phyloP scores from a whole-genome alignment of 306 rosid species.

The Senna siamea region DNA sequence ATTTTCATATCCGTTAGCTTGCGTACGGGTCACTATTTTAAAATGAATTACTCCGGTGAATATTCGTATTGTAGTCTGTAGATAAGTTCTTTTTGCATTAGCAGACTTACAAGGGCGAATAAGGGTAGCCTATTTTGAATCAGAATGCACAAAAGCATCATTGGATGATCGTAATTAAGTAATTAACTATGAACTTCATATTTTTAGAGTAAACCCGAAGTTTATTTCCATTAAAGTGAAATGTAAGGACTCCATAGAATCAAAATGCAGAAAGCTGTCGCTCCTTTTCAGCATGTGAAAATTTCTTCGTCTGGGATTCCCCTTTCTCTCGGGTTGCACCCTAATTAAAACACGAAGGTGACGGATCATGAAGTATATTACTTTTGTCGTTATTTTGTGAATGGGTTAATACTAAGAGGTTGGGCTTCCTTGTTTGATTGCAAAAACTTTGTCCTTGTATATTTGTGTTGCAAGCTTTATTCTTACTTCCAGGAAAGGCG shows the following conservation, averaged over 20 bases:
- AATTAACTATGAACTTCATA: background rate
- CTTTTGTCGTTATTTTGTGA: background rate
- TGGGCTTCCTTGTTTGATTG: background rate
- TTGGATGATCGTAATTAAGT: background rate
- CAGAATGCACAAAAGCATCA: background rate
- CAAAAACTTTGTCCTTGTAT: background rate
- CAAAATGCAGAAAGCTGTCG: conserved; percentile 2
- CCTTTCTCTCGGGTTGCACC: background rate
- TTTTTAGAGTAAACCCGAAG: background rate
- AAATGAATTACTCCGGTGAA: background rate
- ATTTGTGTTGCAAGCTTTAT: conserved; percentile 2
- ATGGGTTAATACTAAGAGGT: background rate
- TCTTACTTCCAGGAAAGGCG: conserved; percentile 38
- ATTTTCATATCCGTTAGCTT: background rate
- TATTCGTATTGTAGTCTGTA: background rate
- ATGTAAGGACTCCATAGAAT: background rate
- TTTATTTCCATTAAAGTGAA: background rate
- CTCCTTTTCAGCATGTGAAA: background rate
- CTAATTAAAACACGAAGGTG: background rate
- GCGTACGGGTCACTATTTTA: background rate
- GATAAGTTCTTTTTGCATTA: conserved; percentile 6
- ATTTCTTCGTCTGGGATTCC: background rate
- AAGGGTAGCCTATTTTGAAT: no score
- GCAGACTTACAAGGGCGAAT: background rate
- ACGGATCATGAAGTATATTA: background rate